Evolutionary conservation across 768 basidiomycete genomes (phyloP).

Genomic region (Rhizopogon sp.): DNA sequence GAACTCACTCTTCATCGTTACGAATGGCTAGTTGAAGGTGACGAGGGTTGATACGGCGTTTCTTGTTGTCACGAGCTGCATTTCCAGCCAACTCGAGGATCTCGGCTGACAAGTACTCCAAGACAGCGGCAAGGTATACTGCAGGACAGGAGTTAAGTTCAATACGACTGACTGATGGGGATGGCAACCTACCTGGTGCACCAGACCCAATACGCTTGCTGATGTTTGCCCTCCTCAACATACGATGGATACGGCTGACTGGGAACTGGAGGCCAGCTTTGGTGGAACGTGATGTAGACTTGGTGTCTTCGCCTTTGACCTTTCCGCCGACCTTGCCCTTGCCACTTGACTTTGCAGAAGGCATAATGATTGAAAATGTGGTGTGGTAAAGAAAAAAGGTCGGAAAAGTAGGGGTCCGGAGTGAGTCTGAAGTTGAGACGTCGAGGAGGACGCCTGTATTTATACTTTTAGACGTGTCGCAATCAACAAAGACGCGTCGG

Average conservation of each 20-base stretch:
- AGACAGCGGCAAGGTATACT: constrained; percentile 91
- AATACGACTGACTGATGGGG: background rate
- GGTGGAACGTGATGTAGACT: constrained; percentile 65
- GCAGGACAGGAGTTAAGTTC: background rate
- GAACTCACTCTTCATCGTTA: constrained; percentile 80
- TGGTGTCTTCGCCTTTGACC: constrained; percentile 41
- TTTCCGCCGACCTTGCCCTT: constrained; percentile 46
- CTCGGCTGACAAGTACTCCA: constrained; percentile 90
- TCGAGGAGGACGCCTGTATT: constrained; percentile 7
- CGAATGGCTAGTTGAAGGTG: constrained; percentile 94
- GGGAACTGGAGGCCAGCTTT: constrained; percentile 83
- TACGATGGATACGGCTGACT: constrained; percentile 90
- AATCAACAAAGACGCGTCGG: constrained; percentile 37
- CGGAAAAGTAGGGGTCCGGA: background rate
- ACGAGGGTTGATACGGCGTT: constrained; percentile 93
- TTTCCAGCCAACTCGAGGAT: constrained; percentile 92
- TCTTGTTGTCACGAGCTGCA: constrained; percentile 88
- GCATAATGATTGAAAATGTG: constrained; percentile 13
- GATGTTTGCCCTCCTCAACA: constrained; percentile 82
- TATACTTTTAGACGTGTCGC: constrained; percentile 17
- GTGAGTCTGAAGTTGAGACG: background rate
- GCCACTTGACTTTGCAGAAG: constrained; percentile 19
- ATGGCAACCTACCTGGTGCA: constrained; percentile 60
- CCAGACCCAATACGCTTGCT: constrained; percentile 85
- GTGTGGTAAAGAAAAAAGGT: background rate